Base-by-base conservation (phyloP, 1,139 yeast species). In the Lodderomyces beijingensis region DNA sequence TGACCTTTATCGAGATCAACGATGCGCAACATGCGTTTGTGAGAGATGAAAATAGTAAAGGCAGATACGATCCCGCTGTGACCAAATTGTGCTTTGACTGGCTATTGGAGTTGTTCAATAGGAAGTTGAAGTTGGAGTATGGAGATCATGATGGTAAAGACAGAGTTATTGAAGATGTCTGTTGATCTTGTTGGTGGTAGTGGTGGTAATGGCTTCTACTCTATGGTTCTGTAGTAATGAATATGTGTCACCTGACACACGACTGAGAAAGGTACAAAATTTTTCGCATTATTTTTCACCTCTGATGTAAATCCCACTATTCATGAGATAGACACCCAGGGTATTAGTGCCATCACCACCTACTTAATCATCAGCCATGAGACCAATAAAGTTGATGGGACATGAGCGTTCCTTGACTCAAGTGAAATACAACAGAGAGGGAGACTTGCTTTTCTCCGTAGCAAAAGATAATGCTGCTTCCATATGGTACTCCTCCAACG, bases 401-500 rank as follows among this genome's bases (percentile, higher is more conserved):
- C 91, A 83, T 57, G 89, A 82, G 65, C 86, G 91, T 76, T 79
- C 91, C 49, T 69, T 82, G 49, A 84, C 94, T 33, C 95, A 89
- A 71, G 91, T 91, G 47, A 89, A 85, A 57, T 91, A 80, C 68
- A 91, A 89, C 73, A 74, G 79, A 46, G 97, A 93, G 53, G 99
- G 99, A 32, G 99, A 93, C 59, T 66, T 93, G 48, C 74, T 93
- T 42, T 84, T 93, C 59, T 80, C 96, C 8, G 91, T 87, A 28
- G 89, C 96, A 49, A 88, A 93, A 62, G 98, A 89, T 74, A 76
- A 76, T 50, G 57, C 69, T 31, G 93, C 91, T n/a, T 80, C 88
- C 36, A 83, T 89, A 42, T 93, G 97, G 97, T 91, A 76, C 61
- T 77, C 96, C 17, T 82, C 85, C 45, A 91, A 89, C 57, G 99